Percentiles rank a stretch among this genome's conserved stretches.
These are phyloP conservation scores for Penicillium paneum DNA, from an alignment of 2,329 filamentous ascomycete species.

Conservation along the genomic window DNA sequence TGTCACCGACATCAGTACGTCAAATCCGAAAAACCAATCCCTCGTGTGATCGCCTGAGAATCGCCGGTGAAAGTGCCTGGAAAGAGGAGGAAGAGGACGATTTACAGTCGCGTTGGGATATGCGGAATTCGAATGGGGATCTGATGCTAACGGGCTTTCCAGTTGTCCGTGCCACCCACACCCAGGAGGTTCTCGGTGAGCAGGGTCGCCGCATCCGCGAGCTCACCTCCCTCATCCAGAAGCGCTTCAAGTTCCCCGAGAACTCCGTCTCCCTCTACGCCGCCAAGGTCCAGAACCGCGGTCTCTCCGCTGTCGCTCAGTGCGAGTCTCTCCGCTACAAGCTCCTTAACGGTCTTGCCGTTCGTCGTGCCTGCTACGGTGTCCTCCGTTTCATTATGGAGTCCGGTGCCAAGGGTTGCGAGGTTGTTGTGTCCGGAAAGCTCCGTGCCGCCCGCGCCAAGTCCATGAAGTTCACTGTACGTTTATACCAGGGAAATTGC, in stretches of 20 bases:
- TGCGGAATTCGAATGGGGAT: conserved; percentile 7
- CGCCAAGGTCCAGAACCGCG: conserved; percentile 99
- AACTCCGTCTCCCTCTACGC: conserved; percentile 99
- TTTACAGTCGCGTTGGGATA: conserved; percentile 2
- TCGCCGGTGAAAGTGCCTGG: conserved; percentile 10
- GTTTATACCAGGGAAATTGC: conserved; percentile 29
- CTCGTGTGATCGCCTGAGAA: conserved; percentile 16
- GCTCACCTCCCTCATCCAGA: conserved; percentile 99
- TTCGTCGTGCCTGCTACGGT: conserved; percentile 99
- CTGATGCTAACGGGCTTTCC: conserved; percentile 33
- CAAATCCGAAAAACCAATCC: conserved; percentile 19
- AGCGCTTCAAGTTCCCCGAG: conserved; percentile 99
- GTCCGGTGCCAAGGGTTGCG: conserved; percentile 98
- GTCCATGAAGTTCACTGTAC: conserved; percentile 99
- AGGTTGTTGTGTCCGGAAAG: conserved; percentile 99
- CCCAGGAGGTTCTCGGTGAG: conserved; percentile 99
- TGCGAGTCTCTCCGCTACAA: conserved; percentile 99
- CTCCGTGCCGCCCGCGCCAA: conserved; percentile 98
- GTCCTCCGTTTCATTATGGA: conserved; percentile 99
- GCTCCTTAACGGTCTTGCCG: conserved; percentile 98
- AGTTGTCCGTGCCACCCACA: conserved; percentile 99
- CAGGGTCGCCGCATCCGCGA: conserved; percentile 99
- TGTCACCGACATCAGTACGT: conserved; percentile 93
- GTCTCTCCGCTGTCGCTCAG: conserved; percentile 98
- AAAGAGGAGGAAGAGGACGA: conserved; percentile 4